phyloP scores from a whole-genome alignment of 495 filamentous ascomycete genomes.

The Jackrogersella multiformis region DNA sequence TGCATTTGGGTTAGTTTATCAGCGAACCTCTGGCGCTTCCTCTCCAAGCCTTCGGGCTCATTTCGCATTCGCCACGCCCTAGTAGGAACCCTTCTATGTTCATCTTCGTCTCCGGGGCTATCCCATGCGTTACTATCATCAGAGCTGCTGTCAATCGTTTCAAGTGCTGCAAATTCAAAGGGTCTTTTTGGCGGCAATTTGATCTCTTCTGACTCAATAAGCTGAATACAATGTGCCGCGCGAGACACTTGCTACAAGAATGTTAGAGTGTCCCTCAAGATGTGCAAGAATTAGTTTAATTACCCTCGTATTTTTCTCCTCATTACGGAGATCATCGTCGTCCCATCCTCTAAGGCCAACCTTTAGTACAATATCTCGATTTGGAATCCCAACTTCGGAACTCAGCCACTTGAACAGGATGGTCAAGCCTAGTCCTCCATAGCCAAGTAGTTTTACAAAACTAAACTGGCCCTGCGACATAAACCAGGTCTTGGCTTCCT shows the following conservation, averaged over 20 bases:
- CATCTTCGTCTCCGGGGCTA: too few relatives aligned
- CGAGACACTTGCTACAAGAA: slow-evolving; percentile 2
- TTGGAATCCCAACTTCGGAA: background rate
- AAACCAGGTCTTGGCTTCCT: background rate
- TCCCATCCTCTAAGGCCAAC: slow-evolving; percentile 1
- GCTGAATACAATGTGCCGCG: slow-evolving; percentile 33
- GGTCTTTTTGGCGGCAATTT: background rate
- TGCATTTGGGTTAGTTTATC: too few relatives aligned
- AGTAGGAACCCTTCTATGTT: too few relatives aligned
- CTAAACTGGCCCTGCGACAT: background rate
- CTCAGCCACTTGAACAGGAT: slow-evolving; percentile 1
- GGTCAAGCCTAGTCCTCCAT: slow-evolving; percentile 19
- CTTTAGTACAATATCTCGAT: slow-evolving; percentile 15
- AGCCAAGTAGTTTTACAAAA: slow-evolving; percentile 4
- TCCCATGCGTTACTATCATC: too few relatives aligned
- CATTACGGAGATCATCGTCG: background rate
- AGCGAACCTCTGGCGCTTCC: too few relatives aligned
- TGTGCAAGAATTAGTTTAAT: background rate
- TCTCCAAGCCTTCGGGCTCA: too few relatives aligned
- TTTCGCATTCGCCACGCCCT: too few relatives aligned
- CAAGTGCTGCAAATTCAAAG: background rate
- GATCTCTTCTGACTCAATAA: background rate
- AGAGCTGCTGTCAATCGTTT: background rate
- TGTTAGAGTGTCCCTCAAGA: slow-evolving; percentile 2
- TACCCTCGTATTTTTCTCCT: slow-evolving; percentile 13